Percentiles rank a stretch among this genome's conserved stretches.
Conservation (phyloP, 495 filamentous ascomycete species). For the Tuber magnatum region DNA sequence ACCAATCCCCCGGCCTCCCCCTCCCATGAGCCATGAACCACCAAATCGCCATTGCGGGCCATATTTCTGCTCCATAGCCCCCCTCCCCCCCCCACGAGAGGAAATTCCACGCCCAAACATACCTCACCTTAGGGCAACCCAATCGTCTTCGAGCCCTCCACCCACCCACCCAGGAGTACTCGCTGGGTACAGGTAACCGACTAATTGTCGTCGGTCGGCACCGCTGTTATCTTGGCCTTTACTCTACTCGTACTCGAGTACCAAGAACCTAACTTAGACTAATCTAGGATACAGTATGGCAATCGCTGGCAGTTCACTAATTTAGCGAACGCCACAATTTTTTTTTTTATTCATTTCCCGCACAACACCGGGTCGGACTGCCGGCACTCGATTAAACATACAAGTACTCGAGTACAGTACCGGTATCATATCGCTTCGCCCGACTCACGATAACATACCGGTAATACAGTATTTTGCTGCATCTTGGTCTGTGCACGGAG, state of each 20-base stretch:
- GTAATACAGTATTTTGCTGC: not conserved
- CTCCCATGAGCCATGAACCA: not conserved
- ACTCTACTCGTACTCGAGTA: no score
- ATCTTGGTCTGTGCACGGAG: not conserved
- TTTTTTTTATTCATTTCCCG: not conserved
- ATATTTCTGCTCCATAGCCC: not conserved
- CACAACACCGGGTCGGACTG: not conserved
- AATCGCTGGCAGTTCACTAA: not conserved
- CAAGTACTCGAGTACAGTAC: no score
- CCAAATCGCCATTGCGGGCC: not conserved
- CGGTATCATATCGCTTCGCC: not conserved
- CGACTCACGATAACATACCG: not conserved
- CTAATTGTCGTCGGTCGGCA: not conserved
- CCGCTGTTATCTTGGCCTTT: not conserved
- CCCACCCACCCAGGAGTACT: not conserved
- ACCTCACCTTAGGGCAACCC: not conserved
- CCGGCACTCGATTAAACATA: no score
- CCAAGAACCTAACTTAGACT: not conserved
- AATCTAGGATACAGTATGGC: not conserved
- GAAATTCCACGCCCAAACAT: not conserved
- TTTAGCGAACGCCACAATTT: not conserved
- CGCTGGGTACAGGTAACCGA: not conserved
- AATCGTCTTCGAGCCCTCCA: not conserved
- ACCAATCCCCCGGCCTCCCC: not conserved
- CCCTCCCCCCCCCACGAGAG: not conserved